Evolutionary conservation across 495 filamentous ascomycete genomes (phyloP), one percentile per base, ranked within the genome.

Genomic region (Trichoderma asperelloides): DNA sequence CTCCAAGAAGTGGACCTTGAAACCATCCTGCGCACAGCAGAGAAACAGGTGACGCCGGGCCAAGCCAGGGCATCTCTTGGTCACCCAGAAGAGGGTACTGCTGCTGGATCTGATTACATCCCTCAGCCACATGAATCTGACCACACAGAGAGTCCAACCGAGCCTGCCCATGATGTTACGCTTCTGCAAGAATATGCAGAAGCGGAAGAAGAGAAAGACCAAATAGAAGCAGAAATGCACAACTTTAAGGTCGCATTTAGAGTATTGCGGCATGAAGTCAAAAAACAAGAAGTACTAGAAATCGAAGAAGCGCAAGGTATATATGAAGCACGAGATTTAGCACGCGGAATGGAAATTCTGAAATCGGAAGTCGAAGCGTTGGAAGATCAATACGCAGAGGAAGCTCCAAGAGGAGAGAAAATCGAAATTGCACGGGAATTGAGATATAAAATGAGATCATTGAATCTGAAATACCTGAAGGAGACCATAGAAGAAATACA

Each of bases 1-100:
- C 82, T n/a, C n/a, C n/a, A n/a, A 80, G 67, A 60, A 60, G 55
- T 25, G 9, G 30, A 28, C 28, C 55, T 60, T 3, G 55, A 3
- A 60, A 30, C 13, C 80, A 76, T n/a, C n/a, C n/a, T n/a, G 69
- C 78, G 71, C 28, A 79, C 73, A 18, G 78, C 78, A 1, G 74
- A 71, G 25, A 78, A 76, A 57, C 86, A 77, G 69, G 69, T 70
- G n/a, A n/a, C n/a, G n/a, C n/a, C n/a, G n/a, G n/a, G n/a, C n/a
- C n/a, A n/a, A n/a, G n/a, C n/a, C n/a, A n/a, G n/a, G n/a, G n/a
- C n/a, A n/a, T n/a, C n/a, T n/a, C n/a, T n/a, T n/a, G n/a, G n/a
- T n/a, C n/a, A n/a, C n/a, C n/a, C n/a, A 7, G 33, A 37, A 7
- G 5, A 37, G 9, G 33, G 33, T 7, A 7, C 33, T 7, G 33